These are phyloP conservation scores for Aspergillus pseudoviridinutans DNA, from an alignment of 2,329 filamentous ascomycete species.

Conservation along the genomic window DNA sequence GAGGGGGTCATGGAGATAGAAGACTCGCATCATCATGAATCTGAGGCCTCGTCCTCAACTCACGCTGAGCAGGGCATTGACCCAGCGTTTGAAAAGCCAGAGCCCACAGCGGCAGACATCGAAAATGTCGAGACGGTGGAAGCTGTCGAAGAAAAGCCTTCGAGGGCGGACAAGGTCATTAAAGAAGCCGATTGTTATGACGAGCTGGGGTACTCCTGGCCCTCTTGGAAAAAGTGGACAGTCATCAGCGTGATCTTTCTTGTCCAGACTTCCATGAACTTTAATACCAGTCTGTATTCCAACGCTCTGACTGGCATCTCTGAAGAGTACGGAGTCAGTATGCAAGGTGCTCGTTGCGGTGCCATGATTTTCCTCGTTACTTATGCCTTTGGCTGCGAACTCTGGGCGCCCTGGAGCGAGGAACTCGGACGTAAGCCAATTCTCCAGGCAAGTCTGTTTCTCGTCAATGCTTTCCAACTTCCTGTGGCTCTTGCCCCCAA, in stretches of 20 bases:
- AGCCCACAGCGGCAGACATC: slow-evolving; percentile 18
- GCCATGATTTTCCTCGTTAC: slow-evolving; percentile 74
- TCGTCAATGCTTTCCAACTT: slow-evolving; percentile 75
- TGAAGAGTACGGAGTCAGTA: slow-evolving; percentile 63
- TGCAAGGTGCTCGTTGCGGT: slow-evolving; percentile 66
- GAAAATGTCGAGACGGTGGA: slow-evolving; percentile 21
- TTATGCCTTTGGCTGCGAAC: slow-evolving; percentile 82
- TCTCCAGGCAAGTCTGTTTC: slow-evolving; percentile 65
- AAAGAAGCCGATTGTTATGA: slow-evolving; percentile 60
- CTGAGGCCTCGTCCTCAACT: slow-evolving; percentile 31
- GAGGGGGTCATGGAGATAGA: slow-evolving; percentile 15
- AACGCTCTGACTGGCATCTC: slow-evolving; percentile 64
- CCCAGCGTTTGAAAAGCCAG: slow-evolving; percentile 17
- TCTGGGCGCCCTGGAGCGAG: slow-evolving; percentile 86
- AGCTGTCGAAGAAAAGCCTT: too few species aligned
- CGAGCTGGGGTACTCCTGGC: slow-evolving; percentile 61
- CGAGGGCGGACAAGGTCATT: slow-evolving; percentile 20
- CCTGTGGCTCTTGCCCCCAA: slow-evolving; percentile 70
- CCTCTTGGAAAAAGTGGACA: slow-evolving; percentile 64
- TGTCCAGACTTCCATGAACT: slow-evolving; percentile 74
- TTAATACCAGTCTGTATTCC: slow-evolving; percentile 71
- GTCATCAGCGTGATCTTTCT: slow-evolving; percentile 70
- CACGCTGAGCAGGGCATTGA: slow-evolving; percentile 25
- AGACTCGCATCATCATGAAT: slow-evolving; percentile 24
- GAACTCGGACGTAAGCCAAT: slow-evolving; percentile 75